Conservation (phyloP, 2,329 filamentous ascomycete genomes). For the Colletotrichum scovillei region DNA sequence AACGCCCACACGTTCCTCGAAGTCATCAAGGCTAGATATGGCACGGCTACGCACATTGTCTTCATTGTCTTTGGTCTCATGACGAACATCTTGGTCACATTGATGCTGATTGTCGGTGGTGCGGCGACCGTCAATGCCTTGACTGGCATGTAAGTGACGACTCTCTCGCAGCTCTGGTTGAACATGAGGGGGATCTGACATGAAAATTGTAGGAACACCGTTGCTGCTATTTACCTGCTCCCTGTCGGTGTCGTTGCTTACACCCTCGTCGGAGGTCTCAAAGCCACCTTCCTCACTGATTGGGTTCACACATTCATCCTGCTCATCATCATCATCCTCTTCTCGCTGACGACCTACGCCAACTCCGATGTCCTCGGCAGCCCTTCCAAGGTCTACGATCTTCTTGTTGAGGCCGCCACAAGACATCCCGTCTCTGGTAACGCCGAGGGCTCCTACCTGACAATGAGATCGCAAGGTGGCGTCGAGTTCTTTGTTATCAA, state of each 20-base stretch:
- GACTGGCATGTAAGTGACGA: slow-evolving; percentile 44
- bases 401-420: slow-evolving; percentile 72
- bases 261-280: slow-evolving; percentile 76
- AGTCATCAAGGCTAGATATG: slow-evolving; percentile 80
- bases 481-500: slow-evolving; percentile 81
- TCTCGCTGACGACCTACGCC: slow-evolving; percentile 77
- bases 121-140: slow-evolving; percentile 71
- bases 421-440: slow-evolving; percentile 80
- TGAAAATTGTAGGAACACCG: slow-evolving; percentile 41
- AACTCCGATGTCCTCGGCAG: slow-evolving; percentile 69
- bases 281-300: slow-evolving; percentile 82
- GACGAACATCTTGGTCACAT: slow-evolving; percentile 78
- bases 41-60: slow-evolving; percentile 72
- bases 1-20: slow-evolving; percentile 83
- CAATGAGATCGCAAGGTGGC: slow-evolving; percentile 80
- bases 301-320: slow-evolving; percentile 83
- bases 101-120: slow-evolving; percentile 85
- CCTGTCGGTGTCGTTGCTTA: slow-evolving; percentile 83
- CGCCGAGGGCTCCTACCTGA: slow-evolving; percentile 79
- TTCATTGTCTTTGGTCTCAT: slow-evolving; percentile 82
- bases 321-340: slow-evolving; percentile 81
- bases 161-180: neutral
- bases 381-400: slow-evolving; percentile 74
- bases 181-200: neutral
- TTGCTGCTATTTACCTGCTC: slow-evolving; percentile 85